Evolutionary conservation across 176 grass and related monocot species (phyloP), one percentile per base, ranked within the genome.

Genomic region (Saccharum officinarum): DNA sequence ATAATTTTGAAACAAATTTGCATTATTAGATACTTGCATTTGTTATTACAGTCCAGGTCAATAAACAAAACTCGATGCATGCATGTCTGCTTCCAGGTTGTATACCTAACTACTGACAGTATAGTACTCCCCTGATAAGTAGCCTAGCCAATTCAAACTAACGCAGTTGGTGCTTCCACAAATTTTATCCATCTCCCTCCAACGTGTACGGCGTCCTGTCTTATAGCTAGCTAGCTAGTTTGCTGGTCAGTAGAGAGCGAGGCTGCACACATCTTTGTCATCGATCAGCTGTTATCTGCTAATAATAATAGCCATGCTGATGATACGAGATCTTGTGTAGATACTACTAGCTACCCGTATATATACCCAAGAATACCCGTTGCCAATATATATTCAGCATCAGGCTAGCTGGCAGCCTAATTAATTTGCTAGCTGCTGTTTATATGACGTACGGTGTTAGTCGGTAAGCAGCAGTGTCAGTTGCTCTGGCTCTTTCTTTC

Each of bases 401-500:
- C 31, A 67, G 55, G 52, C 52, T 55, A 55, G 52, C 52, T 55
- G 14, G 28, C 14, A 67, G 30, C 42, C 28, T 6, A 14, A 78
- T 60, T 55, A 55, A 22, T 34, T 59, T 33, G 15, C 54, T 38
- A 9, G 7, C 54, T 22, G 54, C 2, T 23, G 8, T 59, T n/a
- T 59, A 10, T 59, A 17, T 10, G 3, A 59, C 22, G 44, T 41
- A n/a, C 34, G 23, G 18, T 84, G 76, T 75, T 84, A 39, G 82
- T 85, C 84, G 82, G 82, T 67, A 75, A 74, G 60, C 46, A 80
- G 44, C 37, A 57, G 49, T 69, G 61, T 71, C 75, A 79, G 57
- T 61, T 47, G 66, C 8, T 71, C 37, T 73, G 18, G n/a, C 14
- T 83, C 60, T 36, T 33, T 71, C 10, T 71, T 40, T 60, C 22